Evolutionary conservation across 2,329 filamentous ascomycete genomes (phyloP).

Genomic region (Magnaporthiopsis incrustans): DNA sequence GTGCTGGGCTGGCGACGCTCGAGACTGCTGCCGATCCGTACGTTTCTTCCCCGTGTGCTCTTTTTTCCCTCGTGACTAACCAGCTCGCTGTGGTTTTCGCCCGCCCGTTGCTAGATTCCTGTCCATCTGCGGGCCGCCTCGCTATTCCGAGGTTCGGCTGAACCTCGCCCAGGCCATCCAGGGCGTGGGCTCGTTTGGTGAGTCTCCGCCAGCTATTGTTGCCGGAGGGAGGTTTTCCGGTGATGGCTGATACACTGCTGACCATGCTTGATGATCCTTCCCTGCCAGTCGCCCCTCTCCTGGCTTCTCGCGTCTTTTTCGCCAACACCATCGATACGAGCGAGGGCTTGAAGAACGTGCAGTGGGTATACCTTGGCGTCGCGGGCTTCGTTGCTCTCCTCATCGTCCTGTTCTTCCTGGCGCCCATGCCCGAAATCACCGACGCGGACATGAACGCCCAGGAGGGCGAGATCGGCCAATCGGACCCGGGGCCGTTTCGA

Average conservation of each 20-base stretch:
- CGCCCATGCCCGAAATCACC: conserved; percentile 42
- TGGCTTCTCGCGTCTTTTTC: conserved; percentile 56
- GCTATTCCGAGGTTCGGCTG: conserved; percentile 49
- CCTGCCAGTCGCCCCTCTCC: conserved; percentile 43
- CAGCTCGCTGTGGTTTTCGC: too few relatives aligned
- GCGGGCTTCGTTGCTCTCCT: conserved; percentile 51
- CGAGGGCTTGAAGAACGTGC: conserved; percentile 48
- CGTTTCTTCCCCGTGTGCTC: neutral
- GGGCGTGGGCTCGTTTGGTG: conserved; percentile 44
- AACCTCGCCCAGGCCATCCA: conserved; percentile 52
- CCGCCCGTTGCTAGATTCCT: conserved; percentile 22
- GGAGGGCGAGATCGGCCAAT: conserved; percentile 30
- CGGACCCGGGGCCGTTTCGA: conserved; percentile 40
- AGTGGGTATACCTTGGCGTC: conserved; percentile 58
- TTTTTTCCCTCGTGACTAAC: too few relatives aligned
- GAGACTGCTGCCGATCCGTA: conserved; percentile 52
- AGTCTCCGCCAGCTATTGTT: neutral
- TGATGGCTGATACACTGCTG: too few relatives aligned
- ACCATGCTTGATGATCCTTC: neutral
- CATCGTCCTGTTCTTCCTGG: conserved; percentile 50
- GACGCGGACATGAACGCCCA: conserved; percentile 54
- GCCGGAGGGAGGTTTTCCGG: too few relatives aligned
- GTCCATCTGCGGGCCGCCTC: conserved; percentile 48
- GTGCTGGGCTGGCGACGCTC: conserved; percentile 35
- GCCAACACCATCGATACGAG: conserved; percentile 39